Evolutionary conservation across 2,329 filamentous ascomycete species (phyloP), one percentile per base, ranked within the genome.

Genomic region (Rugonectria rugulosa): DNA sequence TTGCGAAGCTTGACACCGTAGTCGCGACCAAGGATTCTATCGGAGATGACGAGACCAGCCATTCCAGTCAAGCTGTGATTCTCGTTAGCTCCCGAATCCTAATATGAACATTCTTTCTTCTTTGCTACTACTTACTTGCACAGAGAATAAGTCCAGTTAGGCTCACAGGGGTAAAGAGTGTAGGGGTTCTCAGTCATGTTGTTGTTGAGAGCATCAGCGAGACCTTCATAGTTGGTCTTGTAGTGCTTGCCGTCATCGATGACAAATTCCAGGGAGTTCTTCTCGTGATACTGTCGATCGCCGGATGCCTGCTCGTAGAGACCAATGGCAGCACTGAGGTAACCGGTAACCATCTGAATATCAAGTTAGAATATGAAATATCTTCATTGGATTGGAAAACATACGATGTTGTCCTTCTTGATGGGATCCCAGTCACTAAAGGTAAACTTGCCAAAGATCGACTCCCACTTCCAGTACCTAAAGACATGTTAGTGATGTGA

Each of bases 391-490:
- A 6, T 6, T 7, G 26, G 5, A 17, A 5, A 8, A 48, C 53
- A 45, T 21, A 59, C 53, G 14, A 60, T 64, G 43, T 62, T 60
- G 56, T 59, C 61, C 36, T 62, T 56, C 40, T 61, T 58, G 40
- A 58, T 58, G 4, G 56, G 56, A 26, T 58, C 40, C 44, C 41
- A 58, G 45, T 58, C 56, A 10, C 50, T 58, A 9, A 57, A 26
- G 12, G 45, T 58, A 27, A 58, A 58, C 10, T 15, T 44, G 21
- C 56, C 56, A 19, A 63, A 56, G 27, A 66, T 45, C 7, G 48
- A 55, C 56, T 66, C 63, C 63, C 63, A 66, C 41, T 64, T 64
- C 61, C 61, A 64, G 37, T 56, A 64, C 12, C 50, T 57, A n/a
- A 21, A n/a, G 15, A n/a, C 5, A 1, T 6, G 27, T 57, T 15